Conservation (phyloP, 106 monocot species). For the Phalaenopsis equestris region DNA sequence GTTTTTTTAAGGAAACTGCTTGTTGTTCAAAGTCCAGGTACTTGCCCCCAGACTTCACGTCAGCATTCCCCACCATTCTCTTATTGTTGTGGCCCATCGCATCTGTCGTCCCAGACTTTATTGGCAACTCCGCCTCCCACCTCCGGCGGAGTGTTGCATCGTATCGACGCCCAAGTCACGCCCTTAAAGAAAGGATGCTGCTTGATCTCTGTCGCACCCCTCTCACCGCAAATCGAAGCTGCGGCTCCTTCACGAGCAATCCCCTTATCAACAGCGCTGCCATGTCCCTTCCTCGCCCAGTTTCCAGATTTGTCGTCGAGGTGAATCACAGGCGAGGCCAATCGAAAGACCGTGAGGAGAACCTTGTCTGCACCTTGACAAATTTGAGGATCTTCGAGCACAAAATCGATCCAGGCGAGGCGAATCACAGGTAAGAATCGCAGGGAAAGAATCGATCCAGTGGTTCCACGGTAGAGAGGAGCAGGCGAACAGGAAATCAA, state of each 20-base stretch:
- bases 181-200: conserved; percentile 23
- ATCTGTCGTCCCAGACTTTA: conserved; percentile 9
- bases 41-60: conserved; percentile 16
- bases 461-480: too few species aligned
- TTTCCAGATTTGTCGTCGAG: too few species aligned
- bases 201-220: conserved; percentile 24
- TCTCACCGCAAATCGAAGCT: conserved; percentile 19
- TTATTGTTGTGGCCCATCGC: conserved; percentile 4
- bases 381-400: too few species aligned
- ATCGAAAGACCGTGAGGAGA: too few species aligned
- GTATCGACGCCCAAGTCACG: conserved; percentile 17
- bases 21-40: conserved; percentile 23
- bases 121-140: conserved; percentile 10
- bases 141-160: conserved; percentile 22
- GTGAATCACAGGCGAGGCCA: too few species aligned
- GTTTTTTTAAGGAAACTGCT: too few species aligned
- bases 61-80: conserved; percentile 15
- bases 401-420: too few species aligned
- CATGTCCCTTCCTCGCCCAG: conserved; percentile 24
- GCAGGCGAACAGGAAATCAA: too few species aligned
- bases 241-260: conserved; percentile 21
- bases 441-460: too few species aligned
- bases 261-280: conserved; percentile 24
- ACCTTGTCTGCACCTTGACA: too few species aligned
- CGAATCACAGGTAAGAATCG: too few species aligned